A percentile compares a stretch with the other conserved stretches of the same genome.
phyloP scores from a whole-genome alignment of 139 green algal genomes.

The Astrephomene gubernaculifera region DNA sequence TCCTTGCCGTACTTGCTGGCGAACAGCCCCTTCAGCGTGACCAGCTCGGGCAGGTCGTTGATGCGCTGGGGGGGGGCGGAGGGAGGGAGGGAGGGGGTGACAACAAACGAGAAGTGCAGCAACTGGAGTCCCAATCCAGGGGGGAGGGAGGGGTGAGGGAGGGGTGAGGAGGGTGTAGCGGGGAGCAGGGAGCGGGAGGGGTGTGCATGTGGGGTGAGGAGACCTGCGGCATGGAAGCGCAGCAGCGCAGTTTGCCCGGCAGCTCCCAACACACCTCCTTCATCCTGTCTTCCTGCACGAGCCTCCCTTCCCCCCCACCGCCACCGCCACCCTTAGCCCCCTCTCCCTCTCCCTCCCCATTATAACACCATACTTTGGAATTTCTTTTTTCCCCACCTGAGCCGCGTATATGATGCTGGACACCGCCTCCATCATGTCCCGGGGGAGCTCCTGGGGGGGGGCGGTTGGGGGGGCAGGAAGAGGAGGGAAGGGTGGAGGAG shows the following conservation, averaged over 20 bases:
- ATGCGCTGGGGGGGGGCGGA: conserved; percentile 44
- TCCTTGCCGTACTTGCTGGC: conserved; percentile 74
- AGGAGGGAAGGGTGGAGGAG: not conserved
- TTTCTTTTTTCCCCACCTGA: conserved; percentile 15
- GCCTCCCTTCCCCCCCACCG: not conserved
- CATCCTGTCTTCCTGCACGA: not conserved
- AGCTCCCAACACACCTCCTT: not conserved
- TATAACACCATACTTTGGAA: too few species aligned
- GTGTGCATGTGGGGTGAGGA: not conserved
- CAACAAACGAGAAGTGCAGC: too few species aligned
- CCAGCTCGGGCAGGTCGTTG: conserved; percentile 80
- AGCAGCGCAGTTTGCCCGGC: not conserved
- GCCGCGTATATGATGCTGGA: conserved; percentile 70
- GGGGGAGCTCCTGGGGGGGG: conserved; percentile 26
- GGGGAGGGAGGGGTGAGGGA: not conserved
- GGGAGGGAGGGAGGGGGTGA: not conserved
- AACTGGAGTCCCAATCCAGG: too few species aligned
- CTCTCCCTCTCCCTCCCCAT: not conserved
- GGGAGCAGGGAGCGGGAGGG: not conserved
- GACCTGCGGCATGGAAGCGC: not conserved
- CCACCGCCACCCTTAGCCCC: not conserved
- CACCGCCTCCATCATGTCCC: conserved; percentile 83
- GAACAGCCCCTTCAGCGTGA: conserved; percentile 66
- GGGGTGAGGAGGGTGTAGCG: not conserved
- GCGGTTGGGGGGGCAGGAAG: too few species aligned